Percentiles rank a stretch among this genome's conserved stretches.
Conservation (phyloP, 139 green algal genomes). For the Tetraselmis chui region DNA sequence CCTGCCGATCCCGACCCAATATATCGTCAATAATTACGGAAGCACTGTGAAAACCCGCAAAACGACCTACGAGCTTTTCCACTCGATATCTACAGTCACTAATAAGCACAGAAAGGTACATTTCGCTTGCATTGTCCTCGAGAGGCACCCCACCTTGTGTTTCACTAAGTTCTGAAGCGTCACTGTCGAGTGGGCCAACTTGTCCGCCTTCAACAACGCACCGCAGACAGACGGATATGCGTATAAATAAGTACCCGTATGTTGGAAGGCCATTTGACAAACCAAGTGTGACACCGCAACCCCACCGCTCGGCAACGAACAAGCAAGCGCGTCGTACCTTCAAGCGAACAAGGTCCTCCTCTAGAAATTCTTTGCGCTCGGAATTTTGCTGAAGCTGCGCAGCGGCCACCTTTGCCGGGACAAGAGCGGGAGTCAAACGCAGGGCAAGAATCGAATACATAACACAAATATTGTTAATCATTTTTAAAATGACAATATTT, state of each 20-base stretch:
- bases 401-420: background rate
- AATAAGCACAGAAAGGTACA: no score
- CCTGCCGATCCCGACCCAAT: background rate
- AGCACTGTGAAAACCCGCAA: no score
- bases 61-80: no score
- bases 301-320: background rate
- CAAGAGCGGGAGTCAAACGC: no score
- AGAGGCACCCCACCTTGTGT: background rate
- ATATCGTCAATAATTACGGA: background rate
- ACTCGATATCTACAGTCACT: no score
- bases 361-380: background rate
- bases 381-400: background rate
- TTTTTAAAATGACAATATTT: no score
- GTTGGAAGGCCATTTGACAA: no score
- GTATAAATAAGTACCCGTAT: no score
- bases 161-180: background rate
- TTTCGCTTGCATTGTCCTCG: background rate
- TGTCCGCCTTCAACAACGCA: background rate
- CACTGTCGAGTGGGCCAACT: background rate
- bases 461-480: no score
- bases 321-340: background rate
- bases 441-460: no score
- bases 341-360: background rate
- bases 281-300: background rate
- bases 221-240: background rate